phyloP scores from a whole-genome alignment of 805 yeast species.

The Maudiozyma bulderi region DNA sequence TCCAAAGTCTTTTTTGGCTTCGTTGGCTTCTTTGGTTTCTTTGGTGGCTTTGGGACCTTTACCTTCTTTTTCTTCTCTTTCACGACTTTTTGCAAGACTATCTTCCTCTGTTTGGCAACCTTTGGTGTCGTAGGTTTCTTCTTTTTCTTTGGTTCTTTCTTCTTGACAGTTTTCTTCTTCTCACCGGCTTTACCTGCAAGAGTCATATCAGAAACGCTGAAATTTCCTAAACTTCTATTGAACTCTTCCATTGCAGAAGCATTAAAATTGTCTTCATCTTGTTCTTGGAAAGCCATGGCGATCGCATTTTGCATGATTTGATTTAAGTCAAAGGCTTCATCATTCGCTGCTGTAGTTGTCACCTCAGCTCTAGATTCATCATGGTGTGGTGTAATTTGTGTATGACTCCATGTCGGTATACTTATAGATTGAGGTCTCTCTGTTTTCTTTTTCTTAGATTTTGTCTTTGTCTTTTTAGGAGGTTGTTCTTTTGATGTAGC shows the following conservation, averaged over 20 bases:
- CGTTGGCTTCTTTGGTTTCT: slow-evolving; percentile 5
- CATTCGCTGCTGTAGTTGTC: slow-evolving; percentile 12
- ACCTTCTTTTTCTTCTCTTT: slow-evolving; percentile 1
- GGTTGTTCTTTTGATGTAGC: background rate
- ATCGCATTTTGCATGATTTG: slow-evolving; percentile 70
- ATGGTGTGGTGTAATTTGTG: background rate
- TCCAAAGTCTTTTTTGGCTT: slow-evolving; percentile 11
- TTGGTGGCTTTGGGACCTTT: background rate
- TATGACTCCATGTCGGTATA: slow-evolving; percentile 1
- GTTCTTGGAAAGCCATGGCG: slow-evolving; percentile 61
- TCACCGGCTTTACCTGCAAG: background rate
- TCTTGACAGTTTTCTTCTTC: background rate
- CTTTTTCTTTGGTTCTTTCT: slow-evolving; percentile 1
- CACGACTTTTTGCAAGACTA: slow-evolving; percentile 9
- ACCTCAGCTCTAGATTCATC: slow-evolving; percentile 2
- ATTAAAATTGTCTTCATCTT: slow-evolving; percentile 11
- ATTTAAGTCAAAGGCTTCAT: slow-evolving; percentile 52
- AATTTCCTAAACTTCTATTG: slow-evolving; percentile 17
- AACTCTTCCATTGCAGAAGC: slow-evolving; percentile 21
- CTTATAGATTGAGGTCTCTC: background rate
- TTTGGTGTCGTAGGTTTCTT: background rate
- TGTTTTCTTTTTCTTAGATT: background rate
- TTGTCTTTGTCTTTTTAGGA: background rate
- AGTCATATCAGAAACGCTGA: slow-evolving; percentile 5
- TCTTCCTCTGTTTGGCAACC: slow-evolving; percentile 7